These are phyloP conservation scores for Trichomonas tenax DNA, from an alignment of 208 protist genomes.

Conservation along the genomic window DNA sequence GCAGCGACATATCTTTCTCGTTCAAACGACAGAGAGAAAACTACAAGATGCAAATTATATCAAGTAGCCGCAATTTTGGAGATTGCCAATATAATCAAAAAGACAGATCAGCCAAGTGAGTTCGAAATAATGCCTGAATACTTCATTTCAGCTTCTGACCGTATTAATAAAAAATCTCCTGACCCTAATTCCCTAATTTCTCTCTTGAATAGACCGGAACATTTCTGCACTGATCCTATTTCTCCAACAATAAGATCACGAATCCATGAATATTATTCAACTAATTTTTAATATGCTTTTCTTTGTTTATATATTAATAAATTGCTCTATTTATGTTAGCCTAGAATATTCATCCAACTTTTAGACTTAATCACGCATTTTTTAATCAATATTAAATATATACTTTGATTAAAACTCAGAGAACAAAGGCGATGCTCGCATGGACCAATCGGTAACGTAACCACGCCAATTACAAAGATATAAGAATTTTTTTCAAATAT, in stretches of 20 bases:
- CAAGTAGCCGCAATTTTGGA: neutral
- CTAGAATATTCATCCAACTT: too few species aligned
- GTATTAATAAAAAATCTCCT: neutral
- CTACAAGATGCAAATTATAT: neutral
- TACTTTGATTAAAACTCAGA: too few species aligned
- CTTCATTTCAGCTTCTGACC: neutral
- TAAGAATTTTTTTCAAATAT: too few species aligned
- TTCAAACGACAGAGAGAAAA: neutral
- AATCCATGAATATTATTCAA: neutral
- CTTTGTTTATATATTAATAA: too few species aligned
- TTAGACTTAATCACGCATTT: too few species aligned
- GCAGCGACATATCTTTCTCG: neutral
- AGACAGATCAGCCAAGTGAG: neutral
- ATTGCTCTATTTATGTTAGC: too few species aligned
- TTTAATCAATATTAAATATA: too few species aligned
- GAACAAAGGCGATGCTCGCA: too few species aligned
- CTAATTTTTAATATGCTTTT: neutral
- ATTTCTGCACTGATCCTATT: neutral
- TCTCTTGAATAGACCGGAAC: neutral
- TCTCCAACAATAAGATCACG: neutral
- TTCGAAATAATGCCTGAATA: neutral
- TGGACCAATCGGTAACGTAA: too few species aligned
- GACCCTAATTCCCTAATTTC: neutral
- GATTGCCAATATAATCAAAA: neutral
- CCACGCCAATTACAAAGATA: too few species aligned